A percentile compares a stretch with the other conserved stretches of the same genome.
These are phyloP conservation scores for Fusarium sp. DNA, from an alignment of 2,329 filamentous ascomycete species.

Conservation along the genomic window DNA sequence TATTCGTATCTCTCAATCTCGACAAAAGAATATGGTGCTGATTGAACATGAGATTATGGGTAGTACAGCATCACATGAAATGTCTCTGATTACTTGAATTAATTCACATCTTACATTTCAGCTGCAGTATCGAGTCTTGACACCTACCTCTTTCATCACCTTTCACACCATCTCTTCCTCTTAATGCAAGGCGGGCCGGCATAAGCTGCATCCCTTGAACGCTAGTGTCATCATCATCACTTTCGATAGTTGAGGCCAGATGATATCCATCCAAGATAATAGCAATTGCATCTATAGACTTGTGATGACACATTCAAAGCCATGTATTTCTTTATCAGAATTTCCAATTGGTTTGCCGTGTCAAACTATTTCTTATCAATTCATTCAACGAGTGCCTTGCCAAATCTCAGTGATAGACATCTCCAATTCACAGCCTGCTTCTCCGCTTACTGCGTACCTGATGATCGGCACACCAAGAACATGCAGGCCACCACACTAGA, in stretches of 20 bases:
- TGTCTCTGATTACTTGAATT: background rate
- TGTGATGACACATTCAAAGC: background rate
- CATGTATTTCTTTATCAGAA: background rate
- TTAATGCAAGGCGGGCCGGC: slow-evolving; percentile 31
- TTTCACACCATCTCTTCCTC: slow-evolving; percentile 18
- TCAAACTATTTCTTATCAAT: background rate
- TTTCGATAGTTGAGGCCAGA: background rate
- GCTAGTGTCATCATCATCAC: background rate
- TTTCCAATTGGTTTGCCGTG: background rate
- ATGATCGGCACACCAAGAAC: slow-evolving; percentile 25
- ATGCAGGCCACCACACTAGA: slow-evolving; percentile 33
- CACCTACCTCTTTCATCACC: slow-evolving; percentile 31
- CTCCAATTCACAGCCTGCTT: background rate
- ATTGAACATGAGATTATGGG: background rate
- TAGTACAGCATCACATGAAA: background rate
- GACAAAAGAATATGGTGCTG: background rate
- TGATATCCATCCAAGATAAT: background rate
- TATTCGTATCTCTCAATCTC: background rate
- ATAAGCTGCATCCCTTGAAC: slow-evolving; percentile 13
- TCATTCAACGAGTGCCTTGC: background rate
- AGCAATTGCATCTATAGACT: background rate
- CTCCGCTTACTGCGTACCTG: slow-evolving; percentile 31
- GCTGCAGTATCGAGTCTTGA: slow-evolving; percentile 5
- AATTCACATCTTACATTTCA: slow-evolving; percentile 8
- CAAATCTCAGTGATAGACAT: background rate